phyloP scores from a whole-genome alignment of 2,329 filamentous ascomycete genomes.

The Pseudogymnoascus sp. region DNA sequence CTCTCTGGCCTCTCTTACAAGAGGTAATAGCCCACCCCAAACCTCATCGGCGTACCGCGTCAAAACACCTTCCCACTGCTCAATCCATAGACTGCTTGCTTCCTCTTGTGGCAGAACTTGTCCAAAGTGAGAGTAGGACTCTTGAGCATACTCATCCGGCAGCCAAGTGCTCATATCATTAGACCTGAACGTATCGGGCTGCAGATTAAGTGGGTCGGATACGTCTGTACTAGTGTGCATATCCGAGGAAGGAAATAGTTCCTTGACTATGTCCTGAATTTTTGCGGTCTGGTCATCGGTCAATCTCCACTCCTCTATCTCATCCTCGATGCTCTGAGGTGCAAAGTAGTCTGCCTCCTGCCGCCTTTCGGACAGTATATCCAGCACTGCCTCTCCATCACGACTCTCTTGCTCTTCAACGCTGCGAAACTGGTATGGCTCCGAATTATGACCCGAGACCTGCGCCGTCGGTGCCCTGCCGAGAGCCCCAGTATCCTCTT shows the following conservation, averaged over 20 bases:
- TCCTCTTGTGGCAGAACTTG: not conserved
- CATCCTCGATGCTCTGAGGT: conserved; percentile 18
- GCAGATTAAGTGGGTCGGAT: conserved; percentile 20
- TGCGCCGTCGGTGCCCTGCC: not conserved
- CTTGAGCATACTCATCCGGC: conserved; percentile 20
- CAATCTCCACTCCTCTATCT: conserved; percentile 23
- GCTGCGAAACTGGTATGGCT: conserved; percentile 4
- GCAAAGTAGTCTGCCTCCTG: conserved; percentile 18
- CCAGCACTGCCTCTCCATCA: conserved; percentile 35
- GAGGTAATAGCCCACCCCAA: conserved; percentile 53
- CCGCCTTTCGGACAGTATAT: conserved; percentile 29
- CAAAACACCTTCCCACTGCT: conserved; percentile 48
- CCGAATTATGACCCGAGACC: not conserved
- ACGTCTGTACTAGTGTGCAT: conserved; percentile 13
- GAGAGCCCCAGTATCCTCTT: not conserved
- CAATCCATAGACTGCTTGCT: conserved; percentile 36
- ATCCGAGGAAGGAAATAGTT: conserved; percentile 17
- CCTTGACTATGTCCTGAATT: conserved; percentile 20
- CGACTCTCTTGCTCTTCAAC: conserved; percentile 19
- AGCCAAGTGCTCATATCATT: conserved; percentile 6
- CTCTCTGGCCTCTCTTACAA: conserved; percentile 46
- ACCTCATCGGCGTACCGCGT: conserved; percentile 55
- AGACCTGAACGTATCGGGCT: conserved; percentile 11
- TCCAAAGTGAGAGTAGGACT: conserved; percentile 13
- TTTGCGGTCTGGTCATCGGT: conserved; percentile 19